Evolutionary conservation across 345 rosid species (phyloP).

Genomic region (Erucastrum elatum): DNA sequence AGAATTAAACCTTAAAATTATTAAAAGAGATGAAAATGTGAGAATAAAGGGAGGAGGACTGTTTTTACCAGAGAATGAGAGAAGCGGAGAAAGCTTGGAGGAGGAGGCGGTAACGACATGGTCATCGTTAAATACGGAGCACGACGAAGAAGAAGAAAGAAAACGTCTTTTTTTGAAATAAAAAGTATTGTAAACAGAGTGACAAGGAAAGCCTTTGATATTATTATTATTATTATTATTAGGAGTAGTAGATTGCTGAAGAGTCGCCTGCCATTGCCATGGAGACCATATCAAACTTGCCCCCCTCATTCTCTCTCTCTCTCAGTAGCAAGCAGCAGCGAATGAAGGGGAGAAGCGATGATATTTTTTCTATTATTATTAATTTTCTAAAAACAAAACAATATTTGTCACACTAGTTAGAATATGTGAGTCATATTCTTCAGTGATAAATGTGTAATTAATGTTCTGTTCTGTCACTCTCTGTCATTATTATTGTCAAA

Average conservation of each 20-base stretch:
- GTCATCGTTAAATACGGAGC: conserved; percentile 17
- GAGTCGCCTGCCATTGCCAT: conserved; percentile 43
- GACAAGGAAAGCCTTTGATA: conserved; percentile 26
- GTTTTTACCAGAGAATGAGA: conserved; percentile 47
- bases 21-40: too few species aligned
- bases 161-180: conserved; percentile 37
- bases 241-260: conserved; percentile 13
- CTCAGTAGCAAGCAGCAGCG: conserved; percentile 1
- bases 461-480: conserved; percentile 1
- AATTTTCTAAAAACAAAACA: not conserved
- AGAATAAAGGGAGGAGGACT: not conserved
- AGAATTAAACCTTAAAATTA: too few species aligned
- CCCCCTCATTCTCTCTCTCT: conserved; percentile 41
- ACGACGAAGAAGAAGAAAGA: conserved; percentile 11
- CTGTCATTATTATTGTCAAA: not conserved
- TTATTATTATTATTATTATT: conserved; percentile 21
- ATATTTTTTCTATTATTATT: not conserved
- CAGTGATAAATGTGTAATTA: conserved; percentile 30
- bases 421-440: conserved; percentile 26
- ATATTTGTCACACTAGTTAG: not conserved
- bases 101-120: conserved; percentile 28
- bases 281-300: conserved; percentile 49
- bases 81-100: conserved; percentile 33
- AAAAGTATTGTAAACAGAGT: conserved; percentile 19
- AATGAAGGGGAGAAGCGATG: not conserved